Evolutionary conservation across 2,329 filamentous ascomycete species (phyloP), one percentile per base, ranked within the genome.

Genomic region (Chaetomium sp.): DNA sequence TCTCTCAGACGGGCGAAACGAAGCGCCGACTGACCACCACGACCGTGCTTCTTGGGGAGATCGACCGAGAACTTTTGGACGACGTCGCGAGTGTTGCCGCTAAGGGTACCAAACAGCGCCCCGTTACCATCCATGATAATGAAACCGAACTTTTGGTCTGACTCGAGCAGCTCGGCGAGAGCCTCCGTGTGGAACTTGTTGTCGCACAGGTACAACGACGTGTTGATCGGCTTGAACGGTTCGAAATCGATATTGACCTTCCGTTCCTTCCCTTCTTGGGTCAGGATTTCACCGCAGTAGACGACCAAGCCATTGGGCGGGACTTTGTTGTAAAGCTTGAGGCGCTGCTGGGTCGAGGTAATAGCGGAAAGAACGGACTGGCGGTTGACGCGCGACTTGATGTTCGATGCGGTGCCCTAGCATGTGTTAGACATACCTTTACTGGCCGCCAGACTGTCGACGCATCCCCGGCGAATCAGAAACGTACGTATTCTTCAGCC

Each of bases 201-300:
- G 84, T 99, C 94, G 78, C 94, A 99, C 59, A 99, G 89, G 74
- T 99, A 99, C 47, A 99, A 83, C 45, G 95, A 99, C 38, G 94
- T 99, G 76, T 99, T 99, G 84, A 99, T 99, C 59, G 94, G 94
- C 81, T 99, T 99, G 82, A 99, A 99, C 36, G 94, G 94, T 76
- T 99, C 94, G 72, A 99, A 99, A 72, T 99, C 95, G 72, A 99
- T 99, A 76, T 99, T 99, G 79, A 99, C 95, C 81, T 96, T 99
- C 70, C 94, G 84, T 78, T 99, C 94, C 76, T 99, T 99, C 75
- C 94, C 94, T 79, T 99, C 94, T 35, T 86, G 87, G 55, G 94
- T 99, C 79, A 99, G 87, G 72, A 99, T 97, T 96, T 99, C 94
- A 86, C 94, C 94, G 74, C 94, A 99, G 82, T 99, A 99, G 65